Evolutionary conservation across 176 grass and related monocot species (phyloP).

Genomic region (Elymus sibiricus): DNA sequence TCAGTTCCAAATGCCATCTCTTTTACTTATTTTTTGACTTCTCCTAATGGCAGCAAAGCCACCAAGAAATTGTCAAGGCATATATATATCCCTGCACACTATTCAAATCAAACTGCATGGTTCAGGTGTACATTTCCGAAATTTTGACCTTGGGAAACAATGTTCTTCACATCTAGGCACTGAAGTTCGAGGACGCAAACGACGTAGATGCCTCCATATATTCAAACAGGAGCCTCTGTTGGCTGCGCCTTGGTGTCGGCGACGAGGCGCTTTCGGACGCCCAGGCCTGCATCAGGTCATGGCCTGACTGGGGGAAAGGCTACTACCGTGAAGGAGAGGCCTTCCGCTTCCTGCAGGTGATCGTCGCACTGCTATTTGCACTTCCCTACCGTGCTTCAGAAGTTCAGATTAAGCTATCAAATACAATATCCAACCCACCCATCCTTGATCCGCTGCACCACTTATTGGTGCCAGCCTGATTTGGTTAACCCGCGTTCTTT

Average conservation of each 20-base stretch:
- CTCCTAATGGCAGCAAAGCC: neutral
- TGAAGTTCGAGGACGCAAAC: neutral
- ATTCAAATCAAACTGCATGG: too few relatives aligned
- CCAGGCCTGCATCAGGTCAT: neutral
- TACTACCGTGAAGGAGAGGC: conserved; percentile 23
- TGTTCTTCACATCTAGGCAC: neutral
- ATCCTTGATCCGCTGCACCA: neutral
- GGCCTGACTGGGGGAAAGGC: neutral
- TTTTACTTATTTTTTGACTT: too few relatives aligned
- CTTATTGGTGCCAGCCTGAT: neutral
- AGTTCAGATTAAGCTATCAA: neutral
- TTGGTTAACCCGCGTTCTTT: neutral
- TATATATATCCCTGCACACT: neutral
- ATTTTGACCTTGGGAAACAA: neutral
- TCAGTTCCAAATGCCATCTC: neutral
- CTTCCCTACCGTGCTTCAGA: neutral
- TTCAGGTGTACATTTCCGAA: neutral
- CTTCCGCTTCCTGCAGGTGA: conserved; percentile 11
- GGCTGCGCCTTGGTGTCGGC: neutral
- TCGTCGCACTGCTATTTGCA: neutral
- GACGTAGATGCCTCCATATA: neutral
- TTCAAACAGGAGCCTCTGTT: conserved; percentile 1
- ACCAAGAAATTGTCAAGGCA: neutral
- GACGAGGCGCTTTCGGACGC: conserved; percentile 15
- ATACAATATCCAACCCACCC: neutral